Evolutionary conservation across 2,329 filamentous ascomycete species (phyloP).

Genomic region (Trichoderma sp.): DNA sequence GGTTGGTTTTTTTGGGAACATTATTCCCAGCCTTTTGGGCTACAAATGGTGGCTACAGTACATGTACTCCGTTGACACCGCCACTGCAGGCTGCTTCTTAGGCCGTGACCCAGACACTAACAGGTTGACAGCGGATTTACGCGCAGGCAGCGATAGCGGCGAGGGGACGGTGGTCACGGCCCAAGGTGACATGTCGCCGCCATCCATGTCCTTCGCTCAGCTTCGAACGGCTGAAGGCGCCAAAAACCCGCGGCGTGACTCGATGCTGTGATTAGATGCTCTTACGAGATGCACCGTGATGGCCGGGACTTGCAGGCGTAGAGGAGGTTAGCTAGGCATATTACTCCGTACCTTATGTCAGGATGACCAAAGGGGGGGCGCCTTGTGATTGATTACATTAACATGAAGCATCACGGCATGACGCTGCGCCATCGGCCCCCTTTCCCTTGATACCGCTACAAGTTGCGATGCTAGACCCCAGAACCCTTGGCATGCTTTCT

Average conservation of each 20-base stretch:
- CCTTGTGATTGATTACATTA: neutral
- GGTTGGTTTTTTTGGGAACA: no score
- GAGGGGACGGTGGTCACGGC: neutral
- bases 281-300: slow-evolving; percentile 5
- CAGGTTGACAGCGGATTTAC: slow-evolving; percentile 16
- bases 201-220: slow-evolving; percentile 28
- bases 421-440: neutral
- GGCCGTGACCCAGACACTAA: slow-evolving; percentile 23
- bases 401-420: neutral
- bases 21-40: neutral
- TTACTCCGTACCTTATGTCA: neutral
- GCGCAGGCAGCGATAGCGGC: neutral
- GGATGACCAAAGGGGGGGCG: neutral
- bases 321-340: no score
- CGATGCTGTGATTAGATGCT: neutral
- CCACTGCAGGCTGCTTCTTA: slow-evolving; percentile 2
- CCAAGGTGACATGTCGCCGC: slow-evolving; percentile 14
- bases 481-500: neutral
- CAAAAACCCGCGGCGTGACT: neutral
- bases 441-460: neutral
- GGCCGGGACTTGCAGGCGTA: neutral
- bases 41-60: neutral
- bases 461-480: neutral
- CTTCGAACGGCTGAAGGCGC: slow-evolving; percentile 25
- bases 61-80: no score